phyloP scores from a whole-genome alignment of 192 early-diverging fungal genomes.

The Haplosporangium gracile region DNA sequence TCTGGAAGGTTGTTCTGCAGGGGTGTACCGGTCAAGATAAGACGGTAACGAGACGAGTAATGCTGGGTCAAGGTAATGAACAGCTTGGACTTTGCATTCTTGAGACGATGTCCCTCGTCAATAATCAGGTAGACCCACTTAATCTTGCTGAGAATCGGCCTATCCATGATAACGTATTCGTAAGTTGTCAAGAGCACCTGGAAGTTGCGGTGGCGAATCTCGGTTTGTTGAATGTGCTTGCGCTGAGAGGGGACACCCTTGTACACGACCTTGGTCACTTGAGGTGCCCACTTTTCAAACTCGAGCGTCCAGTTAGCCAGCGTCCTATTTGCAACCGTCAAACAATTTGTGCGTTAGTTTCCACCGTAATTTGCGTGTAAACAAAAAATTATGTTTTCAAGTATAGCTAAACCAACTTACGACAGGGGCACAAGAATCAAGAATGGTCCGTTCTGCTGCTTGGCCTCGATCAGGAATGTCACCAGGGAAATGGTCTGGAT shows the following conservation, averaged over 20 bases:
- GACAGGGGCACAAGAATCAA: conserved; percentile 97
- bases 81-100: conserved; percentile 92
- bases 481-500: conserved; percentile 98
- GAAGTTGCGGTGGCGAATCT: conserved; percentile 85
- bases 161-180: conserved; percentile 97
- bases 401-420: conserved; percentile 48
- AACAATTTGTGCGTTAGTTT: background rate
- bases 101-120: conserved; percentile 99
- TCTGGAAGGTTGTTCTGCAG: conserved; percentile 98
- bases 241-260: conserved; percentile 89
- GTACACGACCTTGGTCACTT: conserved; percentile 90
- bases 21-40: conserved; percentile 99
- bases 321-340: conserved; percentile 61
- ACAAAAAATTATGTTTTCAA: conserved; percentile 59
- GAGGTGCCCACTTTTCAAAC: conserved; percentile 98
- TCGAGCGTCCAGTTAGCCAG: conserved; percentile 97
- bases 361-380: background rate
- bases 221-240: conserved; percentile 72
- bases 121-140: conserved; percentile 99
- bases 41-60: conserved; percentile 90
- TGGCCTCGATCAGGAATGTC: conserved; percentile 95
- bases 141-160: conserved; percentile 85
- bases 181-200: conserved; percentile 98
- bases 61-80: conserved; percentile 87
- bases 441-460: conserved; percentile 96